Conservation (phyloP, 257 asterid genomes). For the Capsicum chinense region DNA sequence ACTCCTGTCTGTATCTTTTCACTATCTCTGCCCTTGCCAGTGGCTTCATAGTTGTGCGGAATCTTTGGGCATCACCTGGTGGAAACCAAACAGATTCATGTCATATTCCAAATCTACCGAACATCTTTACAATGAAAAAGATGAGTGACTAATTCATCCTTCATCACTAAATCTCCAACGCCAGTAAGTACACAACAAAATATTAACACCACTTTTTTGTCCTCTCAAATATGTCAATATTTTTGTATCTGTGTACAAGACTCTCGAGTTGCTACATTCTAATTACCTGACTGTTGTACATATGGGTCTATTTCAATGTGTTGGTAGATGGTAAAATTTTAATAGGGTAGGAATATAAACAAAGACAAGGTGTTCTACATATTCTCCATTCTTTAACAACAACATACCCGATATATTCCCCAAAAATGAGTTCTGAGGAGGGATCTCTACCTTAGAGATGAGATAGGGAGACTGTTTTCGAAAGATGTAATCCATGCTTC, state of each 20-base stretch:
- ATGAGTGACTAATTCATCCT: neutral
- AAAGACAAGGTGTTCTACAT: neutral
- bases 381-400: neutral
- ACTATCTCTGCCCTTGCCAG: too few relatives aligned
- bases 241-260: neutral
- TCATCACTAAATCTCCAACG: neutral
- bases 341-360: neutral
- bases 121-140: too few relatives aligned
- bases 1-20: too few relatives aligned
- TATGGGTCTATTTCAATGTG: neutral
- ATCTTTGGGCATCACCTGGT: too few relatives aligned
- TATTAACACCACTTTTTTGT: neutral
- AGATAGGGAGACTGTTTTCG: too few relatives aligned
- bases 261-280: neutral
- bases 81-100: too few relatives aligned
- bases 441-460: too few relatives aligned
- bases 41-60: too few relatives aligned
- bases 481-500: neutral
- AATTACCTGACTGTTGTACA: neutral
- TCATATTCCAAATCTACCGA: too few relatives aligned
- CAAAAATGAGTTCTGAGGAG: too few relatives aligned
- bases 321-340: neutral
- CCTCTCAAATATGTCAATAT: conserved; percentile 18
- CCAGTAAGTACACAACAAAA: too few relatives aligned
- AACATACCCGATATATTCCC: too few relatives aligned